Evolutionary conservation across 176 grass and related monocot genomes (phyloP).

Genomic region (Avena eriantha): DNA sequence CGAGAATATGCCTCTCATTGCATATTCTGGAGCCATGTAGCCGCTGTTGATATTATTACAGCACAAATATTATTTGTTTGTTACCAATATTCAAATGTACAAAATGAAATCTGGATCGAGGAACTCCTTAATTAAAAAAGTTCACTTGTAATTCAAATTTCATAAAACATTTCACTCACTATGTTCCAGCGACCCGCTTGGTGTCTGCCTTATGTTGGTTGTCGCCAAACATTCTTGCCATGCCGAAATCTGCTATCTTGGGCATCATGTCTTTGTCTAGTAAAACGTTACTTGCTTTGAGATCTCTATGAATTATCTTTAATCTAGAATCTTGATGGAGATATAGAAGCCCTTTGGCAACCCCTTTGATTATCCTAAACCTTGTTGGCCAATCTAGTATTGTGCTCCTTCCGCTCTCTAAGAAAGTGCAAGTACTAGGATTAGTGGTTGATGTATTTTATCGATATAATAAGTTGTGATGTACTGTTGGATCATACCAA

Average conservation of each 20-base stretch:
- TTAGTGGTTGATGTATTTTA: background rate
- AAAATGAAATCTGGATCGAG: background rate
- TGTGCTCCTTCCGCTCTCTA: slow-evolving; percentile 22
- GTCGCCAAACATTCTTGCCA: slow-evolving; percentile 61
- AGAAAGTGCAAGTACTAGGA: background rate
- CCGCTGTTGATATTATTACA: slow-evolving; percentile 16
- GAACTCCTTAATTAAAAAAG: background rate
- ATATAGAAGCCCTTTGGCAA: slow-evolving; percentile 57
- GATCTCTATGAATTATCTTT: slow-evolving; percentile 53
- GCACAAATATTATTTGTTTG: background rate
- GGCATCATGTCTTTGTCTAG: slow-evolving; percentile 53
- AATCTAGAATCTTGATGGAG: slow-evolving; percentile 65
- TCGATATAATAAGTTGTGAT: background rate
- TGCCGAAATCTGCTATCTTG: slow-evolving; percentile 61
- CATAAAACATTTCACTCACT: slow-evolving; percentile 23
- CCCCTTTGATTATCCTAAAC: slow-evolving; percentile 53
- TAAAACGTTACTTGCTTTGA: slow-evolving; percentile 55
- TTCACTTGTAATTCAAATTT: background rate
- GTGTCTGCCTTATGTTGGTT: slow-evolving; percentile 50
- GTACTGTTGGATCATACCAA: slow-evolving; percentile 27
- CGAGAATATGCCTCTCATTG: slow-evolving; percentile 61
- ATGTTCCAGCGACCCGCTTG: slow-evolving; percentile 59
- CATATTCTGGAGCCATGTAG: slow-evolving; percentile 70
- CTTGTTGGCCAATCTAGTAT: slow-evolving; percentile 47
- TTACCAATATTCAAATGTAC: background rate